Conservation (phyloP, 345 rosid species). For the Eucalyptus cladocalyx region DNA sequence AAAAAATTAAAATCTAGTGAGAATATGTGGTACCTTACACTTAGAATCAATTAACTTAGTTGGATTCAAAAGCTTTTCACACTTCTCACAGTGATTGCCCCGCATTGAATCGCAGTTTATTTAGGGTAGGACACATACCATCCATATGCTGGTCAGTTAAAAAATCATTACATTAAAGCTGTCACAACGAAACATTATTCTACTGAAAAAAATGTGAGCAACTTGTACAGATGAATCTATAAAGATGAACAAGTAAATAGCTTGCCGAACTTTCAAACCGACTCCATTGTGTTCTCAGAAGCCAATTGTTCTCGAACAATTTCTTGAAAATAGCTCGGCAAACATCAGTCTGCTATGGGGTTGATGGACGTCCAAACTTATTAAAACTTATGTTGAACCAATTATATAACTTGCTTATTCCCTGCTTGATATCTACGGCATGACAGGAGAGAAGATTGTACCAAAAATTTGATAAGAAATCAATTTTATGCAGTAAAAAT, state of each 20-base stretch:
- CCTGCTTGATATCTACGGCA: too few relatives aligned
- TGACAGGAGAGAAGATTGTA: too few relatives aligned
- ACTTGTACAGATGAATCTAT: not conserved
- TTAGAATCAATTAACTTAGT: fast-evolving
- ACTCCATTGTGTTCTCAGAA: conserved; percentile 77
- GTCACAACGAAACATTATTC: not conserved
- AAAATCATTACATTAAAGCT: too few relatives aligned
- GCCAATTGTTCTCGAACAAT: conserved; percentile 69
- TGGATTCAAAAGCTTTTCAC: too few relatives aligned
- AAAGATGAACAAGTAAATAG: not conserved
- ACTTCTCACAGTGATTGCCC: too few relatives aligned
- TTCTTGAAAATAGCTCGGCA: conserved; percentile 85
- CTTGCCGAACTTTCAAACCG: conserved; percentile 18
- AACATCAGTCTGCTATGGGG: conserved; percentile 70
- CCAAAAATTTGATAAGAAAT: not conserved
- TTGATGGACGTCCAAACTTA: conserved; percentile 15
- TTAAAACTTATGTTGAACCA: too few relatives aligned
- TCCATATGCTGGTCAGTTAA: too few relatives aligned
- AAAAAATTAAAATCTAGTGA: too few relatives aligned
- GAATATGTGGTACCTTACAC: too few relatives aligned
- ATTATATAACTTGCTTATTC: too few relatives aligned
- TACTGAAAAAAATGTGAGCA: not conserved
- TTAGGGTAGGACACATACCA: too few relatives aligned
- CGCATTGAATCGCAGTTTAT: fast-evolving
- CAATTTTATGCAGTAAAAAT: not conserved